These are phyloP conservation scores for Tylopilus balloui DNA, from an alignment of 768 basidiomycete genomes.

Conservation along the genomic window DNA sequence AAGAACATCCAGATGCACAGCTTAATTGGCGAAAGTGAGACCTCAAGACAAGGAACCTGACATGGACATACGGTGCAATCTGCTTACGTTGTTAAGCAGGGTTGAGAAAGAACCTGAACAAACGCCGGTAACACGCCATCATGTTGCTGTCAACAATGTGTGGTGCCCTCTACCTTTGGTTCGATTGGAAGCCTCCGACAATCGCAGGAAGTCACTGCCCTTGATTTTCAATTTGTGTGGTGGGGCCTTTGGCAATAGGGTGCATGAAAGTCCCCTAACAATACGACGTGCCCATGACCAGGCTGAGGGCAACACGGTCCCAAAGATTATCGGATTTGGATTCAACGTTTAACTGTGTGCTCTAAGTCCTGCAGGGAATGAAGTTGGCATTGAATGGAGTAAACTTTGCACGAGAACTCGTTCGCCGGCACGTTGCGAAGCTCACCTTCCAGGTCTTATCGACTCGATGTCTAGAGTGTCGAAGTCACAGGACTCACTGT, in stretches of 20 bases:
- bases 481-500: background rate
- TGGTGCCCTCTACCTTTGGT: slow-evolving; percentile 14
- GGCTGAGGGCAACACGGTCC: background rate
- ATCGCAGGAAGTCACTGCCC: slow-evolving; percentile 11
- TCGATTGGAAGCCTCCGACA: slow-evolving; percentile 2
- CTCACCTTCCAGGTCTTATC: background rate
- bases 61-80: background rate
- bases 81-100: slow-evolving; percentile 10
- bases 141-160: slow-evolving; percentile 3
- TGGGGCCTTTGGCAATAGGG: background rate
- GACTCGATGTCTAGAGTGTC: background rate
- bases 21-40: slow-evolving; percentile 3
- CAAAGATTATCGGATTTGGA: background rate
- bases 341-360: background rate
- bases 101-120: slow-evolving; percentile 3
- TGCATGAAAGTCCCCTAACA: background rate
- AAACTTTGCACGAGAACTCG: background rate
- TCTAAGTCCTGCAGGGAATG: background rate
- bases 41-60: background rate
- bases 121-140: background rate
- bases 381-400: background rate
- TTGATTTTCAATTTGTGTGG: slow-evolving; percentile 2
- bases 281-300: background rate
- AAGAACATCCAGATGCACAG: background rate
- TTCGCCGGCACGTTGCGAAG: background rate